Conservation (phyloP, 2,329 filamentous ascomycete species). For the Aspergillus terreus region DNA sequence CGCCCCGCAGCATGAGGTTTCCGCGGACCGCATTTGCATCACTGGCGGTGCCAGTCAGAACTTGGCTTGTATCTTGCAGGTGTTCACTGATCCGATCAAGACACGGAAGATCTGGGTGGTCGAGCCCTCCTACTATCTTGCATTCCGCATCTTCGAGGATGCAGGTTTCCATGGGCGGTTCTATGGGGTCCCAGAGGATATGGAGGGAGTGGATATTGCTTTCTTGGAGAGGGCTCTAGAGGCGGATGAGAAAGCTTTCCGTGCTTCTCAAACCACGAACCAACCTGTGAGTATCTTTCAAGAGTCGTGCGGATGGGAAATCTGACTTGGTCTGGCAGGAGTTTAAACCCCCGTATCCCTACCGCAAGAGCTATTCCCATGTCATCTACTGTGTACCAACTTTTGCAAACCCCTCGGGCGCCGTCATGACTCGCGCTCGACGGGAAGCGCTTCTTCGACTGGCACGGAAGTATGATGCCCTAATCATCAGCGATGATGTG, state of each 20-base stretch:
- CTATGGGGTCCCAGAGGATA: constrained; percentile 70
- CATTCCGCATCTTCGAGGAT: constrained; percentile 77
- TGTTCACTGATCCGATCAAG: constrained; percentile 72
- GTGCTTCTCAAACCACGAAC: background rate
- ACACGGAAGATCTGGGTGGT: constrained; percentile 76
- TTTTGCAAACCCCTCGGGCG: constrained; percentile 81
- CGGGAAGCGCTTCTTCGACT: constrained; percentile 66
- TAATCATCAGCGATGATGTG: constrained; percentile 83
- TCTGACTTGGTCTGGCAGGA: constrained; percentile 37
- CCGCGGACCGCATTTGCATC: constrained; percentile 67
- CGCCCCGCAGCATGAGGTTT: constrained; percentile 38
- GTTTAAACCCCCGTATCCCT: constrained; percentile 42
- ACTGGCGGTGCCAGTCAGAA: constrained; percentile 82
- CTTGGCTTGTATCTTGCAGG: constrained; percentile 69
- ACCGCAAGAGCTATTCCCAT: constrained; percentile 77
- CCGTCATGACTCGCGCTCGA: constrained; percentile 68
- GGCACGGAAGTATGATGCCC: constrained; percentile 71
- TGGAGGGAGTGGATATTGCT: constrained; percentile 67
- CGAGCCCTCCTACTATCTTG: constrained; percentile 78
- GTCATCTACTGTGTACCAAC: constrained; percentile 85
- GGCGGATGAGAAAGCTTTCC: constrained; percentile 38
- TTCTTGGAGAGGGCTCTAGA: constrained; percentile 51
- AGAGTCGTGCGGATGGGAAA: background rate
- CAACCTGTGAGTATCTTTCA: background rate
- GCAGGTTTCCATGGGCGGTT: constrained; percentile 66